These are phyloP conservation scores for Fusarium nematophilum DNA, from an alignment of 2,329 filamentous ascomycete species.

Conservation along the genomic window DNA sequence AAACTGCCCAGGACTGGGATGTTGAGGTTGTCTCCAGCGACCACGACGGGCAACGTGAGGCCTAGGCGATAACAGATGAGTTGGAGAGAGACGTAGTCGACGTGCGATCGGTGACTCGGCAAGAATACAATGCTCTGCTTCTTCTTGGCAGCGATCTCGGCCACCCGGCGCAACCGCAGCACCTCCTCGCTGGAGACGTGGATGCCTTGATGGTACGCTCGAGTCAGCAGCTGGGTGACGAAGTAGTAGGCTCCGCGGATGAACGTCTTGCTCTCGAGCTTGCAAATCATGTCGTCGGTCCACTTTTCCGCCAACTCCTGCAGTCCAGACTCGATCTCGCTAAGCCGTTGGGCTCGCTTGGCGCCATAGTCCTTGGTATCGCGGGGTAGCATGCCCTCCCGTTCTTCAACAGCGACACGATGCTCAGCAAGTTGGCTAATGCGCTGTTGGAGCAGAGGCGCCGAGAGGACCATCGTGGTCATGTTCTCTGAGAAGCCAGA, in stretches of 20 bases:
- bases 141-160: slow-evolving; percentile 82
- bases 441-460: slow-evolving; percentile 77
- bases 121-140: slow-evolving; percentile 97
- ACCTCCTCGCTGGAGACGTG: slow-evolving; percentile 97
- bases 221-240: slow-evolving; percentile 84
- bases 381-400: slow-evolving; percentile 73
- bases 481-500: slow-evolving; percentile 91
- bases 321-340: slow-evolving; percentile 77
- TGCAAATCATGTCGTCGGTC: slow-evolving; percentile 98
- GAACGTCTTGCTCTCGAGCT: slow-evolving; percentile 95
- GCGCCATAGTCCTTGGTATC: slow-evolving; percentile 64
- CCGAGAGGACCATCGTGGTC: slow-evolving; percentile 80
- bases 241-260: slow-evolving; percentile 94
- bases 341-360: slow-evolving; percentile 65
- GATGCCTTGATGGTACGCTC: slow-evolving; percentile 96
- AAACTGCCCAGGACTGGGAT: slow-evolving; percentile 91
- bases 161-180: slow-evolving; percentile 81
- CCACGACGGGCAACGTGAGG: slow-evolving; percentile 87
- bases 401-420: slow-evolving; percentile 79
- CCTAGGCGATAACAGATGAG: slow-evolving; percentile 95
- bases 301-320: slow-evolving; percentile 85
- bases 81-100: slow-evolving; percentile 95
- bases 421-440: slow-evolving; percentile 81
- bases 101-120: slow-evolving; percentile 92
- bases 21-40: slow-evolving; percentile 96